Evolutionary conservation across 2,329 filamentous ascomycete species (phyloP).

Genomic region (Cercospora sp.): DNA sequence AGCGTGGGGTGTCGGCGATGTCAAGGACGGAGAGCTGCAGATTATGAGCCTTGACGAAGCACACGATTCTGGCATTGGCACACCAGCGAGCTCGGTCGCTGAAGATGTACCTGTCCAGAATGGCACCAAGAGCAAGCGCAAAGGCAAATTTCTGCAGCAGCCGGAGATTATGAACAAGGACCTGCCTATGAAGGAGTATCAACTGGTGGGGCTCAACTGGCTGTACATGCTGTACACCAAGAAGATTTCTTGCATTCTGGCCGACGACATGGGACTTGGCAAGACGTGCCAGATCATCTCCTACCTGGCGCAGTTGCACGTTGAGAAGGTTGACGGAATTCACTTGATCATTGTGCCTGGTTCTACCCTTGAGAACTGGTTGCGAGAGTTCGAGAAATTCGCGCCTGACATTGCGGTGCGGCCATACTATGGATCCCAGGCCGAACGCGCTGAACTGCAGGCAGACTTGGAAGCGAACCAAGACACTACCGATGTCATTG

Average conservation of each 20-base stretch:
- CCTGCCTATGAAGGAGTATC: conserved; percentile 84
- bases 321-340: conserved; percentile 66
- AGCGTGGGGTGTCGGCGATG: conserved; percentile 65
- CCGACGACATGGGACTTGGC: conserved; percentile 92
- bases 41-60: conserved; percentile 55
- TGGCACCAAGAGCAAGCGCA: conserved; percentile 47
- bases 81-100: conserved; percentile 50
- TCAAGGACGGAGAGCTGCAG: conserved; percentile 60
- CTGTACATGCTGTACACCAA: conserved; percentile 78
- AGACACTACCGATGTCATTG: conserved; percentile 66
- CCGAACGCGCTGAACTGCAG: conserved; percentile 67
- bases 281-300: conserved; percentile 98
- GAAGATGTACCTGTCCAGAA: conserved; percentile 33
- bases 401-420: conserved; percentile 73
- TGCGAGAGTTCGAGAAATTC: conserved; percentile 84
- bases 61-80: conserved; percentile 69
- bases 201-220: conserved; percentile 94
- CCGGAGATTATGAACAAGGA: conserved; percentile 75
- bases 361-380: conserved; percentile 94
- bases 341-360: conserved; percentile 88
- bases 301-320: conserved; percentile 79
- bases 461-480: conserved; percentile 65
- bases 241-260: conserved; percentile 82
- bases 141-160: conserved; percentile 58
- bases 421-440: conserved; percentile 70